A percentile compares a stretch with the other conserved stretches of the same genome.
These are phyloP conservation scores for Rhodotorula glutinis DNA, from an alignment of 1,284 basidiomycete species.

Conservation along the genomic window DNA sequence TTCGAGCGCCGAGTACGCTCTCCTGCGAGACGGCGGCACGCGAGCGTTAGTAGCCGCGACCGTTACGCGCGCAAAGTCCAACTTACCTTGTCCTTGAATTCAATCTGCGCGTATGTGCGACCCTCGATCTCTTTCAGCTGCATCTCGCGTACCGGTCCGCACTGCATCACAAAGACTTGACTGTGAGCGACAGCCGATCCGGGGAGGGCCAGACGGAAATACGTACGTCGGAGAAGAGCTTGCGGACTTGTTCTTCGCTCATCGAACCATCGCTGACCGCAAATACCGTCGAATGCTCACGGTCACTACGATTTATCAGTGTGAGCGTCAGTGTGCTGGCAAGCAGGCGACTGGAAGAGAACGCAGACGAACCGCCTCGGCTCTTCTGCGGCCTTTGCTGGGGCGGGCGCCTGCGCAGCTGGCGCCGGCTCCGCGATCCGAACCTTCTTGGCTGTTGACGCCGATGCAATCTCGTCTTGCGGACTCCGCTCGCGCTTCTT, in stretches of 20 bases:
- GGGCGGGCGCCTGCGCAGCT: not conserved
- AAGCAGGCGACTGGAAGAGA: not conserved
- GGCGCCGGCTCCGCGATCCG: slow-evolving; percentile 38
- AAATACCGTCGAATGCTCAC: slow-evolving; percentile 90
- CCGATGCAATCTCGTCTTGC: slow-evolving; percentile 14
- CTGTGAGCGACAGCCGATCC: not conserved
- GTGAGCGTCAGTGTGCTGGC: not conserved
- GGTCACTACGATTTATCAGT: slow-evolving; percentile 64
- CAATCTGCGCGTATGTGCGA: slow-evolving; percentile 68
- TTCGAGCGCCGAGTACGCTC: slow-evolving; percentile 75
- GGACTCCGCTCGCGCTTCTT: slow-evolving; percentile 52
- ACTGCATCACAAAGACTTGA: slow-evolving; percentile 55
- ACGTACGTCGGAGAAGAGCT: slow-evolving; percentile 80
- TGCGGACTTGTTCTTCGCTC: slow-evolving; percentile 63
- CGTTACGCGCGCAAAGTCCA: not conserved
- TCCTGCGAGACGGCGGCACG: slow-evolving; percentile 54
- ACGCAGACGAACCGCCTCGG: slow-evolving; percentile 14
- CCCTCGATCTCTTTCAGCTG: slow-evolving; percentile 60
- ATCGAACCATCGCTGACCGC: slow-evolving; percentile 65
- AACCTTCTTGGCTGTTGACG: slow-evolving; percentile 32
- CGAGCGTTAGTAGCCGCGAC: not conserved
- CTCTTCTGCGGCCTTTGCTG: slow-evolving; percentile 4
- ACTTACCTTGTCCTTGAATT: slow-evolving; percentile 66
- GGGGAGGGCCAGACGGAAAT: not conserved
- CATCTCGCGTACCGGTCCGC: slow-evolving; percentile 74